Percentiles rank a stretch among this genome's conserved stretches.
These are phyloP conservation scores for Plasmodium fragile DNA, from an alignment of 169 alveolate species.

Conservation along the genomic window DNA sequence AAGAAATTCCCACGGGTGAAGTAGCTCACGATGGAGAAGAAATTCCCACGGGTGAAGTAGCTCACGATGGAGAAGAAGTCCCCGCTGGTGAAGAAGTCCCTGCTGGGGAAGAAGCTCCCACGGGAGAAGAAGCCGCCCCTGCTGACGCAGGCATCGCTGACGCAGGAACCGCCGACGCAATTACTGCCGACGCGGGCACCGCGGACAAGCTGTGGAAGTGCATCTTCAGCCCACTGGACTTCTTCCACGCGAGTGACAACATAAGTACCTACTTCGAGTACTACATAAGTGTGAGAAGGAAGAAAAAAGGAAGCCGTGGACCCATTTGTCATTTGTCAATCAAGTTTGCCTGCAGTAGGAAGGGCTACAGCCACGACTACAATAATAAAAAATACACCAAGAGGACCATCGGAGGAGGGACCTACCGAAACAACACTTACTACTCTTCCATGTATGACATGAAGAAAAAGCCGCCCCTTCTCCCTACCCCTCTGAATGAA, in stretches of 20 bases:
- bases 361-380: background rate
- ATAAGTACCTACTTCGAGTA: slow-evolving; percentile 39
- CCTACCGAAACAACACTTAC: background rate
- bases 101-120: background rate
- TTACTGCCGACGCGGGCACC: background rate
- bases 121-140: background rate
- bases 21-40: background rate
- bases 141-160: background rate
- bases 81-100: background rate
- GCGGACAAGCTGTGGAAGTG: slow-evolving; percentile 32
- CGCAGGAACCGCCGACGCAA: background rate
- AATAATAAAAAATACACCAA: background rate
- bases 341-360: slow-evolving; percentile 4
- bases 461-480: background rate
- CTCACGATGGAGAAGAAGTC: background rate
- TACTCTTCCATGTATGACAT: background rate
- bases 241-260: slow-evolving; percentile 34
- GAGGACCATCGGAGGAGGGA: background rate
- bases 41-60: background rate
- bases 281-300: background rate
- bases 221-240: slow-evolving; percentile 39
- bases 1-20: background rate
- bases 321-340: background rate
- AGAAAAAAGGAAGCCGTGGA: background rate
- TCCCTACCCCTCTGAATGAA: background rate